Evolutionary conservation across 768 basidiomycete genomes (phyloP), one percentile per base, ranked within the genome.

Genomic region (Royoungia palumana): DNA sequence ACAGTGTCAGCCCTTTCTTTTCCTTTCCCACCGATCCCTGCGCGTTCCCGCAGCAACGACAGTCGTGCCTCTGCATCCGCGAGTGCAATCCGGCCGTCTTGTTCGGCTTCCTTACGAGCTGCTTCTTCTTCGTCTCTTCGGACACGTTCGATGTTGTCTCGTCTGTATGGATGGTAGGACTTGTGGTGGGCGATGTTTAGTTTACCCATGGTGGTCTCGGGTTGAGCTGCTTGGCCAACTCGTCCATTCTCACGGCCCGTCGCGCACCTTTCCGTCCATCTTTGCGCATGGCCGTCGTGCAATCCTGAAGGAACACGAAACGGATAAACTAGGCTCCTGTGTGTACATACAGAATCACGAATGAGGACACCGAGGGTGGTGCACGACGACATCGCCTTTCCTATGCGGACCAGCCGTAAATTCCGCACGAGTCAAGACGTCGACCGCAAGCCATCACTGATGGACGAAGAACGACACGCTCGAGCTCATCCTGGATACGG

Each of bases 141-240:
- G 2, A 93, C 88, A 17, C 78, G 79, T 50, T 89, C 88, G 50
- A 92, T 88, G 60, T 93, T 93, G 64, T 93, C 90, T 36, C 83
- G 69, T 34, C 89, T 72, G 62, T 92, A 92, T 0, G 89, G 89
- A 56, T 93, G 89, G 65, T 92, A 92, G 1, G 88, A 90, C 63
- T 93, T 93, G 74, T 91, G 89, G 65, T 92, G 89, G 12, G 89
- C 89, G 64, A 92, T 91, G 63, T 90, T 90, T 20, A 92, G 77
- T 61, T 89, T 89, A 22, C 87, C 89, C 89, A 90, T 90, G 28
- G 14, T 37, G 6, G 22, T 2, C 12, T 16, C 17, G 39, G 57
- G 20, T 30, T 11, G 4, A 5, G 28, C n/a, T n/a, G n/a, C n/a
- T n/a, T n/a, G n/a, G n/a, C n/a, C n/a, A n/a, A n/a, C n/a, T n/a